Evolutionary conservation across 345 rosid genomes (phyloP).

Genomic region (Nasturtium officinale): DNA sequence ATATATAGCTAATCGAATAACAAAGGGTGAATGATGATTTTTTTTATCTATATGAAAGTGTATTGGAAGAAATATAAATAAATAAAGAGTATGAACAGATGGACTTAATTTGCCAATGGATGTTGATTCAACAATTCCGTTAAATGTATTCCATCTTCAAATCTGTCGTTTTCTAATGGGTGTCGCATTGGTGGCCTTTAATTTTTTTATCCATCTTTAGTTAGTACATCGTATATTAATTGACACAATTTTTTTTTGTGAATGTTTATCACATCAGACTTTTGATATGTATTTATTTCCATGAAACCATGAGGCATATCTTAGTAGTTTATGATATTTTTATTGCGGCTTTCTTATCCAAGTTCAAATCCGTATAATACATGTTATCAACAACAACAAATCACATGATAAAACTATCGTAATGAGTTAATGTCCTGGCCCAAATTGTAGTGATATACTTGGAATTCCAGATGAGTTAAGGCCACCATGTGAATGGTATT

Average conservation of each 20-base stretch:
- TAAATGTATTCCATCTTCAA: slow-evolving; percentile 13
- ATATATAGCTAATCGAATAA: slow-evolving; percentile 4
- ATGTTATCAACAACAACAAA: not conserved
- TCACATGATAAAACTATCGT: not conserved
- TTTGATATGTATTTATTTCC: not conserved
- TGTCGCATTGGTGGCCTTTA: slow-evolving; percentile 24
- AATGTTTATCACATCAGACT: slow-evolving; percentile 20
- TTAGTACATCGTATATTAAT: slow-evolving; percentile 18
- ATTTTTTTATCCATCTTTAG: slow-evolving; percentile 32
- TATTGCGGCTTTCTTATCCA: not conserved
- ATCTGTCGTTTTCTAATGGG: slow-evolving; percentile 9
- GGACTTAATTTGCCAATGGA: slow-evolving; percentile 4
- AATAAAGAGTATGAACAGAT: not conserved
- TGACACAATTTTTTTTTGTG: slow-evolving; percentile 2
- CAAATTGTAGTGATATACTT: slow-evolving; percentile 10
- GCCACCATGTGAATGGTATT: not conserved
- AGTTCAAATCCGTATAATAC: not conserved
- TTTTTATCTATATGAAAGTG: slow-evolving; percentile 15
- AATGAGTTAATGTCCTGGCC: not conserved
- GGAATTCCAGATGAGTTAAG: slow-evolving; percentile 5
- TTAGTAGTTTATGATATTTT: not conserved
- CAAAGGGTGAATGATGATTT: not conserved
- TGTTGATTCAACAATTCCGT: slow-evolving; percentile 15
- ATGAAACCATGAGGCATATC: not conserved
- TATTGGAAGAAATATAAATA: not conserved